Base-by-base conservation (phyloP, 331 rosid species). In the Acacia pycnantha region DNA sequence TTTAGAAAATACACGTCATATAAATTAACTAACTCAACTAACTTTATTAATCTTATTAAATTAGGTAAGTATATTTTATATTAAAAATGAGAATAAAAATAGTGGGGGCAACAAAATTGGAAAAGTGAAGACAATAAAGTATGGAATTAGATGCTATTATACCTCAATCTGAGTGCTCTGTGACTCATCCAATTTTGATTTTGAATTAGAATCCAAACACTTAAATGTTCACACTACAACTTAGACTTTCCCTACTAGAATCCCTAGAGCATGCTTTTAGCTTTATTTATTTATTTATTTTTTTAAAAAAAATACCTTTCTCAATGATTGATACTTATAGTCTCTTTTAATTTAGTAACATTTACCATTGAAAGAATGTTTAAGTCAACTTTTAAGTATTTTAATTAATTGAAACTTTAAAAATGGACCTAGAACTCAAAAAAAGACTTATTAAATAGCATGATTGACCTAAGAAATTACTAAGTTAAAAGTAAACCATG, bases 111-210 rank as follows among this genome's bases (percentile, higher is more conserved):
- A 4, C 15, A 37, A 40, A 68, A 69, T 37, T n/a, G 24, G 19
- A 69, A 9, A 69, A 3, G 70, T 31, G 50, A 69, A 18, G 35
- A 71, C 33, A 46, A 46, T 29, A 71, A 46, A 16, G 76, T 8
- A 13, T 43, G 5, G 41, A 18, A 50, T n/a, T 33, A 22, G 74
- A 79, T 24, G 16, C 69, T 27, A 40, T 44, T 62, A 74, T 67
- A 24, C 44, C 85, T 51, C 43, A 65, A 27, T 22, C 26, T 21
- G 4, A n/a, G 69, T 82, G 86, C 74, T 64, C 0, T 51, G 11
- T 82, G 82, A 74, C 79, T 82, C 73, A 80, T 74, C 70, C 83
- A 74, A 47, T 47, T 66, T 43, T 43, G 46, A 47, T 47, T 47
- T 74, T 40, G 74, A 72, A 72, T 58, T 12, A 47, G 40, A 58